A percentile compares a stretch with the other conserved stretches of the same genome.
phyloP scores from a whole-genome alignment of 2,329 filamentous ascomycete genomes.

The Aspergillus carbonarius region DNA sequence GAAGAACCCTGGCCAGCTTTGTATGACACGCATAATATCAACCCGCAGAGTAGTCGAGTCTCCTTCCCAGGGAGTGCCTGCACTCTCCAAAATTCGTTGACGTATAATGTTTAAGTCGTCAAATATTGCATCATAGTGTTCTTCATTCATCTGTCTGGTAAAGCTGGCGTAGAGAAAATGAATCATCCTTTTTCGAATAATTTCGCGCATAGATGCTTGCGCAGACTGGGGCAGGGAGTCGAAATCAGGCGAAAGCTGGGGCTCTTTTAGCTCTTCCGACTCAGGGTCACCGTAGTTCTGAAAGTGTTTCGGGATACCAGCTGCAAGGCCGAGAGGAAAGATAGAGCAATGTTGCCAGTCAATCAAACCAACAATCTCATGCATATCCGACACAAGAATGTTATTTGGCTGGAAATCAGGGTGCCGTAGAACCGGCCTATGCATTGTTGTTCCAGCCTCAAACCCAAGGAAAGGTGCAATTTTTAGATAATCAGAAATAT shows the following conservation, averaged over 20 bases:
- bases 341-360: slow-evolving; percentile 44
- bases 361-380: slow-evolving; percentile 38
- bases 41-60: slow-evolving; percentile 22
- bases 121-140: slow-evolving; percentile 20
- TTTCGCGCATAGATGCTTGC: slow-evolving; percentile 8
- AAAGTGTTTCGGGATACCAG: slow-evolving; percentile 41
- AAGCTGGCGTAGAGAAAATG: slow-evolving; percentile 24
- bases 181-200: slow-evolving; percentile 13
- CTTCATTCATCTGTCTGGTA: slow-evolving; percentile 14
- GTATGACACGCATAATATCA: slow-evolving; percentile 20
- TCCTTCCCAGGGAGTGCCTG: slow-evolving; percentile 26
- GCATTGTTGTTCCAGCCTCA: slow-evolving; percentile 1
- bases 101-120: slow-evolving; percentile 13
- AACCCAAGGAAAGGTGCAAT: slow-evolving; percentile 14
- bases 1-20: slow-evolving; percentile 12
- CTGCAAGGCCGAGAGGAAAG: slow-evolving; percentile 39
- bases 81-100: slow-evolving; percentile 18
- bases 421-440: slow-evolving; percentile 22
- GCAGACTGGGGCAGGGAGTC: slow-evolving; percentile 10
- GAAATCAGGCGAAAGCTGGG: slow-evolving; percentile 15
- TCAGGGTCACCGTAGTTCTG: slow-evolving; percentile 37
- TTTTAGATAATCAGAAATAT: slow-evolving; percentile 16
- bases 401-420: slow-evolving; percentile 32
- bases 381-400: slow-evolving; percentile 29
- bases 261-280: slow-evolving; percentile 18